Evolutionary conservation across 768 basidiomycete genomes (phyloP).

Genomic region (Russula lepida): DNA sequence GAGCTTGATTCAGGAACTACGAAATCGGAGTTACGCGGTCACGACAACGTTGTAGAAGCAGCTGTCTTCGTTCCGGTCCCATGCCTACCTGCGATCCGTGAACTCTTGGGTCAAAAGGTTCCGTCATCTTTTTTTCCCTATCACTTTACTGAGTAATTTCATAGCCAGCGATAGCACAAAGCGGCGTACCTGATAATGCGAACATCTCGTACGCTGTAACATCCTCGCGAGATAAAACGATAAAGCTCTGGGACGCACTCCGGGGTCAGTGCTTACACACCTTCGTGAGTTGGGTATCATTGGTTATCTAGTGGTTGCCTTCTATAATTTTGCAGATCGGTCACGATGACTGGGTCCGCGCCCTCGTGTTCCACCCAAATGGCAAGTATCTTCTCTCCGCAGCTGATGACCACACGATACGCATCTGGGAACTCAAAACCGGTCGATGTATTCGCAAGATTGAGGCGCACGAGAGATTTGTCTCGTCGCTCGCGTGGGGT

Average conservation of each 20-base stretch:
- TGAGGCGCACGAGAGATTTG: conserved; percentile 20
- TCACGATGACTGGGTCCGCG: conserved; percentile 52
- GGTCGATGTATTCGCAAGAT: conserved; percentile 37
- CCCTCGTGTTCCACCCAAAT: conserved; percentile 48
- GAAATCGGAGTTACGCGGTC: conserved; percentile 45
- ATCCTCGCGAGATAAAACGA: conserved; percentile 46
- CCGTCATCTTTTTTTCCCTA: not conserved
- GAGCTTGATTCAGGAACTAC: conserved; percentile 41
- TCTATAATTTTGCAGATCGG: conserved; percentile 24
- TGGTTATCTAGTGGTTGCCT: not conserved
- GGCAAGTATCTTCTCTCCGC: conserved; percentile 51
- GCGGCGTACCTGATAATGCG: conserved; percentile 28
- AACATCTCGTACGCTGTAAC: conserved; percentile 39
- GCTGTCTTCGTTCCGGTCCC: conserved; percentile 42
- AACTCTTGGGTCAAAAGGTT: conserved; percentile 42
- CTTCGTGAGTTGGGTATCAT: conserved; percentile 30
- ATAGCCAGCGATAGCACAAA: conserved; percentile 24
- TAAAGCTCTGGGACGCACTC: conserved; percentile 44
- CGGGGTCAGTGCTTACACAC: conserved; percentile 43
- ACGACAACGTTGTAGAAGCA: conserved; percentile 46
- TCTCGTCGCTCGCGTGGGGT: conserved; percentile 20
- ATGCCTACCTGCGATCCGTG: conserved; percentile 38
- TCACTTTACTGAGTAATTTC: not conserved
- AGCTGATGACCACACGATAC: conserved; percentile 51
- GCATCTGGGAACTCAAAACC: conserved; percentile 48